Evolutionary conservation across 1,139 yeast species (phyloP), one percentile per base, ranked within the genome.

Genomic region (Groenewaldozyma sp.): DNA sequence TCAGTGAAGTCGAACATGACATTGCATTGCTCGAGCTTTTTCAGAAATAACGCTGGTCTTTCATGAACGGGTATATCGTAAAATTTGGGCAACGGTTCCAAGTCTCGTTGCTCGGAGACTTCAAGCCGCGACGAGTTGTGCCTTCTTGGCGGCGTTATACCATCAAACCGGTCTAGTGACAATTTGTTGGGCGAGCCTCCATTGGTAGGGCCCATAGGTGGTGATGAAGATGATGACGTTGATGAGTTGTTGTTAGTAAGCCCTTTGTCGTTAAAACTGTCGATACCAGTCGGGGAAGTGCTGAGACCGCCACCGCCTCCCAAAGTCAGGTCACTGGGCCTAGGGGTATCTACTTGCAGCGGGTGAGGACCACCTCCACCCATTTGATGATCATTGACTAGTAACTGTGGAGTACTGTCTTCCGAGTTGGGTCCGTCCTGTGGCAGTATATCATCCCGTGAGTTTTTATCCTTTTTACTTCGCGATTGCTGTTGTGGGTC

Each of bases 71-170:
- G 75, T 17, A 91, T 95, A 54, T 88, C 96, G 51, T 86, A 93
- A 57, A 91, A 88, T 41, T 76, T 72, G 5, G 98, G 97, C 43
- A 93, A 71, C 57, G 81, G 81, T 43, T 79, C 77, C 48, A 91
- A 78, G 47, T 83, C 87, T 28, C 82, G 74, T 49, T 80, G 78
- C 21, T 74, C 69, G 33, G 76, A 67, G 3, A 87, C 73, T 59
- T 88, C 97, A 53, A 93, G 87, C 48, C 97, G 71, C 28, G 95
- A 84, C 24, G 95, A 84, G 36, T 94, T 82, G 59, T 91, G 98
- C 56, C 98, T 77, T 55, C 84, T 86, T 10, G 98, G 96, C 1
- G 94, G 71, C 45, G 71, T 72, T 38, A 76, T 73, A 37, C 73
- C 75, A 39, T 64, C 58, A 31, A 64, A 54, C 24, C 67, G 45